Percentiles rank a stretch among this genome's conserved stretches.
phyloP scores from a whole-genome alignment of 2,329 filamentous ascomycete genomes.

The Cladophialophora yegresii region DNA sequence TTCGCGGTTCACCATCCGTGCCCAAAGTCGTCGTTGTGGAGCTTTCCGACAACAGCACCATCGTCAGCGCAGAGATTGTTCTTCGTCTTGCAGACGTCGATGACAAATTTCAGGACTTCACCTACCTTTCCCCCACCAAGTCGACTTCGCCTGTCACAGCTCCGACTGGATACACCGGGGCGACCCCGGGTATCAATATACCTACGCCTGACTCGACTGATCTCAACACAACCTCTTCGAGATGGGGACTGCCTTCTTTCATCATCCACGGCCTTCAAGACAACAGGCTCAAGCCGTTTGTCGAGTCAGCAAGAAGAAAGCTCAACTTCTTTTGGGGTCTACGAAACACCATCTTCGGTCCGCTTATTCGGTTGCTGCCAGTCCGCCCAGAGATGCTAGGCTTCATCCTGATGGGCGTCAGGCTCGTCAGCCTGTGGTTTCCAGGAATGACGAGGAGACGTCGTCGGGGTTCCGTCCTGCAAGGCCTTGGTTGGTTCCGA shows the following conservation, averaged over 20 bases:
- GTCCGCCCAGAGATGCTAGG: background rate
- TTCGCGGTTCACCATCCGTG: background rate
- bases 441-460: background rate
- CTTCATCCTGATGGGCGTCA: background rate
- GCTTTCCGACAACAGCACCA: background rate
- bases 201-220: background rate
- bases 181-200: background rate
- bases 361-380: background rate
- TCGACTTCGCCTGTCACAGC: background rate
- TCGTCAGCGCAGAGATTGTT: background rate
- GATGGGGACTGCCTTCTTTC: background rate
- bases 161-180: background rate
- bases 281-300: background rate
- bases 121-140: background rate
- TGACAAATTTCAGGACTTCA: background rate
- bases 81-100: background rate
- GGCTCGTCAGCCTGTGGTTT: background rate
- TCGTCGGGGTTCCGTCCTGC: background rate
- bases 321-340: background rate
- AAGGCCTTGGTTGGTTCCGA: background rate
- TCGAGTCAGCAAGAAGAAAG: slow-evolving; percentile 5
- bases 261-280: background rate
- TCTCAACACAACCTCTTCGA: background rate
- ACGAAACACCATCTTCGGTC: background rate
- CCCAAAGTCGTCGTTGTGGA: background rate